These are phyloP conservation scores for Anthoceros angustus DNA, from an alignment of 225 moss, liverwort and hornwort genomes.

Conservation along the genomic window DNA sequence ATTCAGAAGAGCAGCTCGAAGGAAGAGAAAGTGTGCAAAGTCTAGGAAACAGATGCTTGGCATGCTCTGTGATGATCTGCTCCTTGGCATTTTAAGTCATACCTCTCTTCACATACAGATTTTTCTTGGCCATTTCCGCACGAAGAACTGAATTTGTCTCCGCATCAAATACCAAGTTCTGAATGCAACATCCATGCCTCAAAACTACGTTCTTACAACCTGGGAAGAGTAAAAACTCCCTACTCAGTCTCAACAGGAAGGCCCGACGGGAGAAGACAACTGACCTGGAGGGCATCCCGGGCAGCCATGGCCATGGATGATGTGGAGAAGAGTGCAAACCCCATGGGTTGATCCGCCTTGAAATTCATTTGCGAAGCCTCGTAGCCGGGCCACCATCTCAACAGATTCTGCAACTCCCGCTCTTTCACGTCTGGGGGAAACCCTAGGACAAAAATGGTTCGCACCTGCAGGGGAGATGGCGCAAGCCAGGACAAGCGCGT, in stretches of 20 bases:
- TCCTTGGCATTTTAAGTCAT: neutral
- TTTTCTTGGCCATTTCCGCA: conserved; percentile 99
- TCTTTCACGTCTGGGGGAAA: conserved; percentile 92
- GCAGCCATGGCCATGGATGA: conserved; percentile 94
- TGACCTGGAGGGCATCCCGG: conserved; percentile 95
- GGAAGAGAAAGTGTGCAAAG: neutral
- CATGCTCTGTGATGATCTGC: no score
- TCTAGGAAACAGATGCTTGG: no score
- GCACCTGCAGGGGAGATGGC: conserved; percentile 27
- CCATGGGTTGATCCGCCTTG: conserved; percentile 97
- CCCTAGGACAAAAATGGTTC: conserved; percentile 91
- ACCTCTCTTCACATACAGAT: conserved; percentile 93
- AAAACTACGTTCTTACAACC: neutral
- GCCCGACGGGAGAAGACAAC: neutral
- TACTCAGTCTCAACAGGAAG: neutral
- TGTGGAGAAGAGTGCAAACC: conserved; percentile 90
- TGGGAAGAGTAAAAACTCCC: neutral
- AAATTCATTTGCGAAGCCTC: conserved; percentile 99
- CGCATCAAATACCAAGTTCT: conserved; percentile 92
- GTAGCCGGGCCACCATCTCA: conserved; percentile 99
- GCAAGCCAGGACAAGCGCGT: neutral
- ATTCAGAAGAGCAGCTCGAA: neutral
- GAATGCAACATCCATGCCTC: conserved; percentile 9
- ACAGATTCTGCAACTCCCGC: conserved; percentile 82
- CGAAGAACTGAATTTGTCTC: conserved; percentile 82